Conservation (phyloP, 768 basidiomycete genomes). For the Tricholoma matsutake region DNA sequence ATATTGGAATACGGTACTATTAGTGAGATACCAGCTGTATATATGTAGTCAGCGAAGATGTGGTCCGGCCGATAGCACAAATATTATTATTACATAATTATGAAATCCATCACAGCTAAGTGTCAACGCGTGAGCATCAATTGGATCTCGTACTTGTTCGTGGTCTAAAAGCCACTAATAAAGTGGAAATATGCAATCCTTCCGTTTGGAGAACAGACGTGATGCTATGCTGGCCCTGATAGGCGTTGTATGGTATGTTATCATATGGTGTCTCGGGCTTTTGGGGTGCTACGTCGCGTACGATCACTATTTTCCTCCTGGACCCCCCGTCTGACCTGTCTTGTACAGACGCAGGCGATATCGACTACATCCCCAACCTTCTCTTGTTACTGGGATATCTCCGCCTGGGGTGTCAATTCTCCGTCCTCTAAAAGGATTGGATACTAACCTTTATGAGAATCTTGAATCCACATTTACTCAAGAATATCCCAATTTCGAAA, state of each 20-base stretch:
- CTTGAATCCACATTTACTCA: conserved; percentile 90
- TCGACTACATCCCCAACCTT: conserved; percentile 60
- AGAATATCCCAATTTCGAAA: conserved; percentile 89
- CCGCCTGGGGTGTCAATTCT: conserved; percentile 92
- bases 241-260: conserved; percentile 57
- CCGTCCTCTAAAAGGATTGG: conserved; percentile 91
- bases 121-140: too few species aligned
- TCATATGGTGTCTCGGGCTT: conserved; percentile 62
- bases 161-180: too few species aligned
- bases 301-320: conserved; percentile 26
- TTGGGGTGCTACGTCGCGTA: conserved; percentile 72
- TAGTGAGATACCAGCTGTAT: too few species aligned
- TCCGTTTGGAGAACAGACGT: not conserved
- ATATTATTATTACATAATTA: too few species aligned
- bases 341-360: conserved; percentile 69
- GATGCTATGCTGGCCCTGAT: conserved; percentile 27
- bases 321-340: not conserved
- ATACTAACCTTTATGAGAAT: conserved; percentile 95
- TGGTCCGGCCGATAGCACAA: not conserved
- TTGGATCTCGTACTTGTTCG: too few species aligned
- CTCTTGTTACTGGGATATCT: conserved; percentile 45
- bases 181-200: not conserved
- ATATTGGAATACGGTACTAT: conserved; percentile 35
- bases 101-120: too few species aligned
- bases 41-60: too few species aligned